Evolutionary conservation across 1,284 basidiomycete genomes (phyloP).

Genomic region (Austroboletus rostrupii): DNA sequence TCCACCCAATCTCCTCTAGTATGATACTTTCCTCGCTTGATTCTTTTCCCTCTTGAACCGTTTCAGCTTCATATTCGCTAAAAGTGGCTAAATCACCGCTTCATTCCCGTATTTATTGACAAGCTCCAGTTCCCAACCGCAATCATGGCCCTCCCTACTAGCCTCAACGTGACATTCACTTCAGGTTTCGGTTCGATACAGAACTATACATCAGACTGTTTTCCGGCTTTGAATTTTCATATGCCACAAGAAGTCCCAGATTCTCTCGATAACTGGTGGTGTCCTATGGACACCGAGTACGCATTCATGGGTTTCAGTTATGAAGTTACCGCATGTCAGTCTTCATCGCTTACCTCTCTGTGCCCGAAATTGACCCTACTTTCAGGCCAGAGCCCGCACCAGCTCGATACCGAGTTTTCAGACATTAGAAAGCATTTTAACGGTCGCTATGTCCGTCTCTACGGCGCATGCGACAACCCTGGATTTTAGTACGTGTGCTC

Average conservation of each 20-base stretch:
- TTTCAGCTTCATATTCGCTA: slow-evolving; percentile 8
- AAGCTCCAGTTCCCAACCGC: neutral
- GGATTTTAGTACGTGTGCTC: slow-evolving; percentile 57
- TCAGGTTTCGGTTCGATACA: neutral
- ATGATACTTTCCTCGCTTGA: slow-evolving; percentile 7
- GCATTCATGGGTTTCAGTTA: slow-evolving; percentile 74
- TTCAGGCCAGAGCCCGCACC: slow-evolving; percentile 44
- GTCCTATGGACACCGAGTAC: slow-evolving; percentile 55
- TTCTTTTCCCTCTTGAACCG: slow-evolving; percentile 7
- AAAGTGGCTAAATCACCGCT: neutral
- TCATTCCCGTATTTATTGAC: neutral
- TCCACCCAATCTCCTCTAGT: neutral
- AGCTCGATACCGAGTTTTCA: slow-evolving; percentile 56
- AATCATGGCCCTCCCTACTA: neutral
- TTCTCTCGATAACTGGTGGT: slow-evolving; percentile 63
- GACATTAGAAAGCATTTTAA: slow-evolving; percentile 59
- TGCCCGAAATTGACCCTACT: neutral
- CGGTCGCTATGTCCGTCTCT: slow-evolving; percentile 69
- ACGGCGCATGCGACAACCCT: slow-evolving; percentile 58
- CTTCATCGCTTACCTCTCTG: neutral
- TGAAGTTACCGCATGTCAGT: slow-evolving; percentile 57
- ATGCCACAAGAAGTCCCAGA: slow-evolving; percentile 50
- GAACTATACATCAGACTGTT: slow-evolving; percentile 34
- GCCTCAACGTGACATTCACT: neutral
- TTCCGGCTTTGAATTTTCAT: slow-evolving; percentile 54